Conservation (phyloP, 108 stramenopile genomes). For the Skeletonema marinoi region DNA sequence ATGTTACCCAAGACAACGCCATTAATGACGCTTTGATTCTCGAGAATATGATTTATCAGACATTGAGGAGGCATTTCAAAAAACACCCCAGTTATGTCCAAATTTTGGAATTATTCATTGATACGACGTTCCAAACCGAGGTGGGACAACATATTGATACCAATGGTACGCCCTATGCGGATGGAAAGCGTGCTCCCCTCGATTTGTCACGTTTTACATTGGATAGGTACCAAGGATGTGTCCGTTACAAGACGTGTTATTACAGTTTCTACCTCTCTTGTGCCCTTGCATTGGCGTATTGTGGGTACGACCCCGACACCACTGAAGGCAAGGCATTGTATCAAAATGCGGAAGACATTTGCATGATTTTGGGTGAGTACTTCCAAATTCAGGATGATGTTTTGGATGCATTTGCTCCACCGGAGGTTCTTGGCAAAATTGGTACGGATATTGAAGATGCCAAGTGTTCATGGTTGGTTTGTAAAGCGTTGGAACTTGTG, state of each 20-base stretch:
- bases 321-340: slow-evolving; percentile 24
- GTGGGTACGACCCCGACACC: slow-evolving; percentile 43
- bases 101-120: slow-evolving; percentile 83
- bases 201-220: slow-evolving; percentile 83
- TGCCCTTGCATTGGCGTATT: slow-evolving; percentile 86
- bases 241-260: slow-evolving; percentile 99
- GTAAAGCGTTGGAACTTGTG: slow-evolving; percentile 77
- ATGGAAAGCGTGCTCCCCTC: slow-evolving; percentile 59
- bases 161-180: slow-evolving; percentile 60
- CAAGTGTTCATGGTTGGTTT: slow-evolving; percentile 99
- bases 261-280: slow-evolving; percentile 96
- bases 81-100: slow-evolving; percentile 76
- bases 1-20: slow-evolving; percentile 88
- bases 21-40: slow-evolving; percentile 96
- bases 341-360: slow-evolving; percentile 67
- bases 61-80: slow-evolving; percentile 83
- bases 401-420: slow-evolving; percentile 96
- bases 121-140: slow-evolving; percentile 93
- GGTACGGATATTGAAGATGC: slow-evolving; percentile 99
- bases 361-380: slow-evolving; percentile 94
- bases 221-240: slow-evolving; percentile 88
- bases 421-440: slow-evolving; percentile 95
- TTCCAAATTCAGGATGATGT: slow-evolving; percentile 99
- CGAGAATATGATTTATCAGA: slow-evolving; percentile 91
- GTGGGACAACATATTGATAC: slow-evolving; percentile 95